Percentiles rank a stretch among this genome's conserved stretches.
These are phyloP conservation scores for Glonium stellatum DNA, from an alignment of 495 filamentous ascomycete species.

Conservation along the genomic window DNA sequence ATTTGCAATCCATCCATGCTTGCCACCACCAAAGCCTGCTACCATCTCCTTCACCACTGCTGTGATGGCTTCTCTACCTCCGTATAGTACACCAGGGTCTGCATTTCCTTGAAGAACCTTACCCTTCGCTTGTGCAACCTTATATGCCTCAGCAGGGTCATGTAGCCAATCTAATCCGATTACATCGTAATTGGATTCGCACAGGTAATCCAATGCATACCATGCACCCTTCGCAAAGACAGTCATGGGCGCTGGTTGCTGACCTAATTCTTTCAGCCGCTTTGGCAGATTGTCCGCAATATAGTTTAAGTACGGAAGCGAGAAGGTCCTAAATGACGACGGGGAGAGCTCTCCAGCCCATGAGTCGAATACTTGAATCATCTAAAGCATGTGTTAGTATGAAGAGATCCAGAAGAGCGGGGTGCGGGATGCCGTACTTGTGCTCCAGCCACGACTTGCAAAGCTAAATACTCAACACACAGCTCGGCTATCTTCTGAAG, in stretches of 20 bases:
- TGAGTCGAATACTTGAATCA: constrained; percentile 97
- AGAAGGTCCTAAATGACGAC: constrained; percentile 69
- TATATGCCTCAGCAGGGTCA: constrained; percentile 75
- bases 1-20: constrained; percentile 81
- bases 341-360: constrained; percentile 95
- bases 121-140: constrained; percentile 56
- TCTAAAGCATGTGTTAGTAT: constrained; percentile 39
- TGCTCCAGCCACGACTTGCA: constrained; percentile 86
- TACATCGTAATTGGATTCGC: constrained; percentile 83
- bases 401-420: not conserved
- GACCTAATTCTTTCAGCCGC: constrained; percentile 60
- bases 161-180: constrained; percentile 94
- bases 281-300: constrained; percentile 73
- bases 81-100: constrained; percentile 89
- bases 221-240: constrained; percentile 99
- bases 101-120: constrained; percentile 89
- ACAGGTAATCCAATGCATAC: constrained; percentile 84
- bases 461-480: constrained; percentile 87
- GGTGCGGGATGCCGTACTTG: constrained; percentile 44
- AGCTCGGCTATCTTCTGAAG: constrained; percentile 86
- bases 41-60: constrained; percentile 76
- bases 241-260: constrained; percentile 90
- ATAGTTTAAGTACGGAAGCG: constrained; percentile 75
- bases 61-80: constrained; percentile 71
- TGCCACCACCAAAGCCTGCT: constrained; percentile 77